A percentile compares a stretch with the other conserved stretches of the same genome.
Evolutionary conservation across 225 moss, liverwort and hornwort species (phyloP).

Genomic region (Asterella californica): DNA sequence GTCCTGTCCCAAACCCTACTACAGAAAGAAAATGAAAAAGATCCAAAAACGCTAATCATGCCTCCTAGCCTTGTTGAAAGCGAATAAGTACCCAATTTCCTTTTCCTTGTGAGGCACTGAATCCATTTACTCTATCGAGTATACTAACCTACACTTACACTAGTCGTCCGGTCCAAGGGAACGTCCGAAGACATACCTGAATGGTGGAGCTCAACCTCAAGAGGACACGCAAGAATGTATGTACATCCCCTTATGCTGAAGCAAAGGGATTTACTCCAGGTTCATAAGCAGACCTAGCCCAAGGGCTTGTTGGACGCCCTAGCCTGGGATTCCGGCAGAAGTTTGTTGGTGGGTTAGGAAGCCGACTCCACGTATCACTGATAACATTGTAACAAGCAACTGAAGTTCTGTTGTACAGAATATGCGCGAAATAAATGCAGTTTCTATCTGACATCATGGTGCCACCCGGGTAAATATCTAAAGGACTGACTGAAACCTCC

Average conservation of each 20-base stretch:
- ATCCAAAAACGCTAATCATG: neutral
- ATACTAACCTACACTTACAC: neutral
- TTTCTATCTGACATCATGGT: constrained; percentile 6
- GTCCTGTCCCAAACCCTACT: no score
- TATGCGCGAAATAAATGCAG: neutral
- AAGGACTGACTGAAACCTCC: neutral
- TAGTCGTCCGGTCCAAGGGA: neutral
- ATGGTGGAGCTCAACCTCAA: no score
- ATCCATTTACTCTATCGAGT: neutral
- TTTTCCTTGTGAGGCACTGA: neutral
- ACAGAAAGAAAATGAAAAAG: no score
- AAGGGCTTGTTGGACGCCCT: neutral
- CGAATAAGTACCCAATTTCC: neutral
- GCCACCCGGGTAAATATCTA: neutral
- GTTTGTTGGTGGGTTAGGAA: constrained; percentile 6
- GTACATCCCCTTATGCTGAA: neutral
- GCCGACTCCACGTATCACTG: neutral
- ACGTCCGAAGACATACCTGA: neutral
- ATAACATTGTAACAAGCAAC: neutral
- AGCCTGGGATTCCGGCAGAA: neutral
- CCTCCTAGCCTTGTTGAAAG: neutral
- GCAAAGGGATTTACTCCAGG: constrained; percentile 9
- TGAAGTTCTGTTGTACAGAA: neutral
- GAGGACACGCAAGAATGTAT: neutral
- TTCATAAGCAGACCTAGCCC: constrained; percentile 9